phyloP scores from a whole-genome alignment of 768 basidiomycete genomes.

The Coprinopsis strossmayeri region DNA sequence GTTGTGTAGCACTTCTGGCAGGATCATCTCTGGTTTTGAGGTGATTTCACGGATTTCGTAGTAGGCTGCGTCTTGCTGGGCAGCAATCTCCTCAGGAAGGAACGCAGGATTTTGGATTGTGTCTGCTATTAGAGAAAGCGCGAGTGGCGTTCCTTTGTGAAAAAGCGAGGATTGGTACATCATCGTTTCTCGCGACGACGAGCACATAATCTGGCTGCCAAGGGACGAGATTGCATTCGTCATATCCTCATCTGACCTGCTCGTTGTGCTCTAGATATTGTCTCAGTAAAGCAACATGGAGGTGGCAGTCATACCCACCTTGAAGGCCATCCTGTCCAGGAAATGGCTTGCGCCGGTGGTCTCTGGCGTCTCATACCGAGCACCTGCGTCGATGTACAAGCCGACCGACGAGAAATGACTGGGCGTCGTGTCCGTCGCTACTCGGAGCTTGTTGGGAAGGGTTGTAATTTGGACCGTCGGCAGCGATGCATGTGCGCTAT shows the following conservation, averaged over 20 bases:
- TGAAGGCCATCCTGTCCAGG: conserved; percentile 93
- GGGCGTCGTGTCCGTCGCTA: conserved; percentile 86
- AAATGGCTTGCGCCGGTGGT: conserved; percentile 87
- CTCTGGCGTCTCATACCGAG: conserved; percentile 73
- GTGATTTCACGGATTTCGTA: conserved; percentile 89
- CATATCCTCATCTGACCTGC: conserved; percentile 73
- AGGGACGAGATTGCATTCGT: conserved; percentile 71
- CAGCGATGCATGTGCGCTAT: conserved; percentile 20
- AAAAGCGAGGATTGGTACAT: conserved; percentile 99
- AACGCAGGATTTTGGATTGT: conserved; percentile 80
- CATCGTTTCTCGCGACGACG: conserved; percentile 88
- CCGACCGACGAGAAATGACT: conserved; percentile 94
- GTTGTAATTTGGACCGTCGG: conserved; percentile 63
- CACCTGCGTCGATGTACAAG: conserved; percentile 90
- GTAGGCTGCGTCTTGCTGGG: conserved; percentile 78
- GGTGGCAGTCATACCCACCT: no score
- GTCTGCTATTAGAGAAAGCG: conserved; percentile 86
- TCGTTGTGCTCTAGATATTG: conserved; percentile 61
- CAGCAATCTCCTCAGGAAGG: conserved; percentile 68
- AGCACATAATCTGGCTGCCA: conserved; percentile 89
- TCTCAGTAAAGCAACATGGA: no score
- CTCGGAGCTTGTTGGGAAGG: conserved; percentile 84
- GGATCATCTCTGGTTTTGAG: conserved; percentile 86
- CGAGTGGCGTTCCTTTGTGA: conserved; percentile 71
- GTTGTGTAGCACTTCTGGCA: conserved; percentile 85